A percentile compares a stretch with the other conserved stretches of the same genome.
phyloP scores from a whole-genome alignment of 257 asterid species.

The Solanum verrucosum region DNA sequence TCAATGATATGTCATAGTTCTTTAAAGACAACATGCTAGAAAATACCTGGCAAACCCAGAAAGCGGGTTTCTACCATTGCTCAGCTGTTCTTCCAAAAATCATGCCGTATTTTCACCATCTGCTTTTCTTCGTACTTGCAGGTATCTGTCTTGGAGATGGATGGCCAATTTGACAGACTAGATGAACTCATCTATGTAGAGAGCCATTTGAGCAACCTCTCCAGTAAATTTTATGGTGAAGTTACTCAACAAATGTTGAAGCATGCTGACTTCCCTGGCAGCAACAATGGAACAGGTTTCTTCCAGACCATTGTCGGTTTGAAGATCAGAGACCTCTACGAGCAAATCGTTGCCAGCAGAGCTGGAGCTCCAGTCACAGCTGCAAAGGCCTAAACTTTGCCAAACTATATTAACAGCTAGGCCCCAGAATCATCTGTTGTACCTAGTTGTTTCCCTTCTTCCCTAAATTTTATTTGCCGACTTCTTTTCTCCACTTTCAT shows the following conservation, averaged over 20 bases:
- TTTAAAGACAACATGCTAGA: not conserved
- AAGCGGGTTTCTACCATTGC: not conserved
- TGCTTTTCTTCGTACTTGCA: not conserved
- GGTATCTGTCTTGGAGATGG: slow-evolving; percentile 98
- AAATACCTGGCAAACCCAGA: not conserved
- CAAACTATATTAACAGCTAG: not conserved
- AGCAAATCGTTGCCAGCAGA: slow-evolving; percentile 64
- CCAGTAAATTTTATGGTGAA: slow-evolving; percentile 93
- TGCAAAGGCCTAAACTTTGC: slow-evolving; percentile 45
- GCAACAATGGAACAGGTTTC: slow-evolving; percentile 96
- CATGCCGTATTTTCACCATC: not conserved
- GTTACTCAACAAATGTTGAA: slow-evolving; percentile 96
- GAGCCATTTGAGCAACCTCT: slow-evolving; percentile 92
- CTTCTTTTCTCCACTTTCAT: slow-evolving; percentile 8
- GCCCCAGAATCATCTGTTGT: not conserved
- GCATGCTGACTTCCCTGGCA: slow-evolving; percentile 90
- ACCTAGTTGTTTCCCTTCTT: not conserved
- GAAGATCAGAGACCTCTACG: slow-evolving; percentile 89
- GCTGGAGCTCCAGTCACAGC: slow-evolving; percentile 48
- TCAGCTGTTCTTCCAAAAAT: not conserved
- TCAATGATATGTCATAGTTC: not conserved
- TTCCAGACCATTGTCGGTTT: slow-evolving; percentile 86
- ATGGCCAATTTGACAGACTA: slow-evolving; percentile 91
- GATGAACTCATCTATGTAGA: slow-evolving; percentile 91
- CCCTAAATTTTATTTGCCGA: slow-evolving; percentile 9